These are phyloP conservation scores for Blastocystis hominis DNA, from an alignment of 352 stramenopile genomes.

Conservation along the genomic window DNA sequence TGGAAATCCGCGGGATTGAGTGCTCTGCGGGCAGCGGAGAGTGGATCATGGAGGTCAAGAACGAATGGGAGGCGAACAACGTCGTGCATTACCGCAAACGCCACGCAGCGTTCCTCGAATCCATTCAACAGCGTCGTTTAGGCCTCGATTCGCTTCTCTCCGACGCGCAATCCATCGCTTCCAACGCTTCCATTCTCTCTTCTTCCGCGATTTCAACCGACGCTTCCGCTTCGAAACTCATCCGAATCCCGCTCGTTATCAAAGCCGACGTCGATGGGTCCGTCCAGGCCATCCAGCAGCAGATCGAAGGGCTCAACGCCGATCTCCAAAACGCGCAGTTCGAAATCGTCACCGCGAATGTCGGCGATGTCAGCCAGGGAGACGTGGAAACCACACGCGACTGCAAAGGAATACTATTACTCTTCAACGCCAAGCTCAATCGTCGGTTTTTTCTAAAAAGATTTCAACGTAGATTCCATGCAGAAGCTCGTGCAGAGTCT, in stretches of 20 bases:
- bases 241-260: conserved; percentile 85
- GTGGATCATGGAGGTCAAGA: conserved; percentile 65
- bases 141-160: conserved; percentile 65
- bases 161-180: neutral
- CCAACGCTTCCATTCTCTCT: neutral
- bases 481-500: conserved; percentile 7
- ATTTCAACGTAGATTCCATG: neutral
- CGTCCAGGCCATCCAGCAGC: conserved; percentile 65
- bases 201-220: neutral
- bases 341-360: conserved; percentile 57
- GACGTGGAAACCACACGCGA: conserved; percentile 74
- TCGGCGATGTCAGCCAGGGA: conserved; percentile 70
- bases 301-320: conserved; percentile 62
- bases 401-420: conserved; percentile 73
- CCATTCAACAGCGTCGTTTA: conserved; percentile 57
- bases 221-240: neutral
- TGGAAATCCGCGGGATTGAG: conserved; percentile 77
- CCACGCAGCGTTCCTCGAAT: neutral
- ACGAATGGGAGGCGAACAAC: neutral
- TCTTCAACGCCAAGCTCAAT: conserved; percentile 76
- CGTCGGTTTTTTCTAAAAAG: conserved; percentile 66
- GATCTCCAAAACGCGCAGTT: conserved; percentile 72
- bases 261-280: conserved; percentile 94
- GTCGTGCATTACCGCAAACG: conserved; percentile 11
- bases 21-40: conserved; percentile 72